Conservation (phyloP, 108 stramenopile species). For the Licmophora abbreviata region DNA sequence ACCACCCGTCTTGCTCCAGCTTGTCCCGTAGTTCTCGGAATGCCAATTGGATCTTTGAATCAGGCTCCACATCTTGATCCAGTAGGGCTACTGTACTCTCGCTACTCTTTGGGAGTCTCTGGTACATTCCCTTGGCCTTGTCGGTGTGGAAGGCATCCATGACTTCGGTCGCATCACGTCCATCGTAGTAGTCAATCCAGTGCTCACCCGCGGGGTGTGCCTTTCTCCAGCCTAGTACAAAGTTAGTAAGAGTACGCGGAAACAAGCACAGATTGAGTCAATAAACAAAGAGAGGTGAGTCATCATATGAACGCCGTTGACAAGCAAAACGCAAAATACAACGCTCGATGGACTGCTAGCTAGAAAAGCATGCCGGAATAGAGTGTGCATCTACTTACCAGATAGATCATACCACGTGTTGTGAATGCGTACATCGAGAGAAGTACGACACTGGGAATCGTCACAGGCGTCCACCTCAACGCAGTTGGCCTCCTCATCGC, state of each 20-base stretch:
- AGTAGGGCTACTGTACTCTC: conserved; percentile 22
- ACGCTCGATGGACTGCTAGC: too few relatives aligned
- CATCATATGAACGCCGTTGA: background rate
- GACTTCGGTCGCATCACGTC: conserved; percentile 91
- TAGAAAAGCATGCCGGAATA: too few relatives aligned
- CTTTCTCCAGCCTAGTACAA: conserved; percentile 66
- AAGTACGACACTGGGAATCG: conserved; percentile 47
- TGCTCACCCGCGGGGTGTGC: conserved; percentile 86
- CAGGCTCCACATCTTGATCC: conserved; percentile 35
- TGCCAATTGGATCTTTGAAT: conserved; percentile 53
- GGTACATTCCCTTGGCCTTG: conserved; percentile 67
- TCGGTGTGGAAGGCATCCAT: conserved; percentile 89
- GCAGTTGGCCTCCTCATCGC: conserved; percentile 67
- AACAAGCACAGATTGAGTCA: background rate
- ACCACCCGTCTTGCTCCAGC: conserved; percentile 83
- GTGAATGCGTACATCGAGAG: conserved; percentile 78
- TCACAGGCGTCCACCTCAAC: conserved; percentile 56
- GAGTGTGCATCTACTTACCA: too few relatives aligned
- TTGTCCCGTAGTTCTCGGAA: conserved; percentile 73
- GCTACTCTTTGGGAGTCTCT: conserved; percentile 58
- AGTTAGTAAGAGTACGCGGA: background rate
- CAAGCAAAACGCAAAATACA: background rate
- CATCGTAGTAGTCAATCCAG: conserved; percentile 92
- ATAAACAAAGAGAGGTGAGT: background rate
- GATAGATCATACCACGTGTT: conserved; percentile 85